phyloP scores from a whole-genome alignment of 148 eudicot species.

The Pouteria glomerata region DNA sequence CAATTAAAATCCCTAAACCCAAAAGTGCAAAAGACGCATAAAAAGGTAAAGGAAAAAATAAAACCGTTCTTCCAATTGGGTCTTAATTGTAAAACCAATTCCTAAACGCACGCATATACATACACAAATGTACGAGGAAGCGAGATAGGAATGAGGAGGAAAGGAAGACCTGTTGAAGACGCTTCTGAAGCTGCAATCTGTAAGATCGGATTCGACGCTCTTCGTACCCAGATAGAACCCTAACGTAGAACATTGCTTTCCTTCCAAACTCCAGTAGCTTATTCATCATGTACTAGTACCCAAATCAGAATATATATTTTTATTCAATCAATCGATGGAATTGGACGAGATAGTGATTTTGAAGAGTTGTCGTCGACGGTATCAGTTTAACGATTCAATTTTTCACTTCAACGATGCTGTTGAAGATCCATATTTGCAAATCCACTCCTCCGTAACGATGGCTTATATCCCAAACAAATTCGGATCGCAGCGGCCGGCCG shows the following conservation, averaged over 20 bases:
- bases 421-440: too few relatives aligned
- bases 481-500: too few relatives aligned
- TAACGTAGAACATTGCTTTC: slow-evolving; percentile 82
- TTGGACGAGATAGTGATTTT: background rate
- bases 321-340: background rate
- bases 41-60: background rate
- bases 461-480: too few relatives aligned
- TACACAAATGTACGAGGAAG: background rate
- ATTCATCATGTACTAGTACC: slow-evolving; percentile 43
- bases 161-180: slow-evolving; percentile 49
- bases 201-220: slow-evolving; percentile 83
- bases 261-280: slow-evolving; percentile 65
- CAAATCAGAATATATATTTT: background rate
- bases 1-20: background rate
- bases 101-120: background rate
- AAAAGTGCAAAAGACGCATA: background rate
- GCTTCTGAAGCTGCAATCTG: slow-evolving; percentile 64
- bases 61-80: background rate
- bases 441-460: too few relatives aligned
- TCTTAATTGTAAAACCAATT: background rate
- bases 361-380: background rate
- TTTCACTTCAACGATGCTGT: too few relatives aligned
- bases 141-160: background rate
- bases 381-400: too few relatives aligned
- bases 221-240: slow-evolving; percentile 90